These are phyloP conservation scores for Pterulicium gracile DNA, from an alignment of 1,284 basidiomycete species.

Conservation along the genomic window DNA sequence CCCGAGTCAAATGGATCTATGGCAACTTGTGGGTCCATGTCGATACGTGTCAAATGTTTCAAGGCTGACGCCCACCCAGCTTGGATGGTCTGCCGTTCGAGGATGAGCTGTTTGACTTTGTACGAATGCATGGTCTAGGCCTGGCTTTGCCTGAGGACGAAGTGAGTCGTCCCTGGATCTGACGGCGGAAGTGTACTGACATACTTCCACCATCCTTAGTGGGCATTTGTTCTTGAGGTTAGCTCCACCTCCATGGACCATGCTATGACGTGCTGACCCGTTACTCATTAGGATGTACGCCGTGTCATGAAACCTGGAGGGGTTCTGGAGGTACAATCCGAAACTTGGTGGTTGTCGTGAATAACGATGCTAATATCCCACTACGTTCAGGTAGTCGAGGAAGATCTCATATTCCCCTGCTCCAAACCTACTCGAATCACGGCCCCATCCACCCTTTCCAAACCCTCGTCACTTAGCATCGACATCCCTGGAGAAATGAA, in stretches of 20 bases:
- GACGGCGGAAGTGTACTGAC: too few species aligned
- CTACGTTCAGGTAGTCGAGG: slow-evolving; percentile 47
- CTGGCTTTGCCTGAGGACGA: slow-evolving; percentile 64
- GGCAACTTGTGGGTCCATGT: slow-evolving; percentile 45
- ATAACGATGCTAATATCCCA: slow-evolving; percentile 7
- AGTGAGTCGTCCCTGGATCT: slow-evolving; percentile 23
- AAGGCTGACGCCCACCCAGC: slow-evolving; percentile 22
- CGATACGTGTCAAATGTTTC: slow-evolving; percentile 1
- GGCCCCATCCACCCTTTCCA: too few species aligned
- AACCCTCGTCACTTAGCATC: too few species aligned
- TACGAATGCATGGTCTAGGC: slow-evolving; percentile 50
- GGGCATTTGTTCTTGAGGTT: slow-evolving; percentile 43
- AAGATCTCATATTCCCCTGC: slow-evolving; percentile 61
- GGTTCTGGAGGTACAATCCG: slow-evolving; percentile 44
- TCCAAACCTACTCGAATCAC: too few species aligned
- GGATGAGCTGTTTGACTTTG: slow-evolving; percentile 47
- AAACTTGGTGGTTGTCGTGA: slow-evolving; percentile 3
- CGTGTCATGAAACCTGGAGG: slow-evolving; percentile 52
- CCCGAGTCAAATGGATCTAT: slow-evolving; percentile 52
- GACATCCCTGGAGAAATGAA: too few species aligned
- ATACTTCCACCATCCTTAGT: slow-evolving; percentile 19
- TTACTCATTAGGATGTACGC: slow-evolving; percentile 40
- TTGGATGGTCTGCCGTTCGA: slow-evolving; percentile 53
- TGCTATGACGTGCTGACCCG: background rate
- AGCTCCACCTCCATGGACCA: background rate